Conservation (phyloP, 306 rosid genomes). For the Quercus cerris region DNA sequence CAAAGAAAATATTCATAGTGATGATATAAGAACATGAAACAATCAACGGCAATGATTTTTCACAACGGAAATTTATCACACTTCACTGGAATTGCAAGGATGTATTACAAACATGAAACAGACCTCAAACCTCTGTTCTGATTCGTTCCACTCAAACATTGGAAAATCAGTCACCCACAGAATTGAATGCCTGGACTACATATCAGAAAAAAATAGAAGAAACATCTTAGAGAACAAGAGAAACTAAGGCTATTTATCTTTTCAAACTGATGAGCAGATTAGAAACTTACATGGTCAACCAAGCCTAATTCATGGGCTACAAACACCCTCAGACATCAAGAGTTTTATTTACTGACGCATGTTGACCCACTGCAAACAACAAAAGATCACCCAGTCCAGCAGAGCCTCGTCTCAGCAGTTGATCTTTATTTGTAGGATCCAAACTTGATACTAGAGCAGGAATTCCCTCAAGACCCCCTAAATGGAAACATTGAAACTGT, state of each 20-base stretch:
- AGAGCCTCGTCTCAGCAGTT: constrained; percentile 54
- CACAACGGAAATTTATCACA: background rate
- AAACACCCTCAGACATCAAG: constrained; percentile 71
- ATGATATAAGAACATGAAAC: background rate
- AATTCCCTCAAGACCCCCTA: constrained; percentile 82
- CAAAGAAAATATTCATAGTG: background rate
- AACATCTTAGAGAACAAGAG: constrained; percentile 21
- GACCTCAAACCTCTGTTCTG: constrained; percentile 92
- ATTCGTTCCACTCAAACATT: constrained; percentile 97
- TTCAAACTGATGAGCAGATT: background rate
- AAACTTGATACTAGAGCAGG: constrained; percentile 72
- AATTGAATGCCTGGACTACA: constrained; percentile 80
- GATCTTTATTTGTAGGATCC: constrained; percentile 52
- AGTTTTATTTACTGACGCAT: constrained; percentile 63
- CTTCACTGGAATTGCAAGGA: background rate
- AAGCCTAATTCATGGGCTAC: constrained; percentile 72
- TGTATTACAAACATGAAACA: constrained; percentile 21
- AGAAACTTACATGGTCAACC: constrained; percentile 68
- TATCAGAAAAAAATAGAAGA: constrained; percentile 20
- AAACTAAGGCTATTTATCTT: background rate
- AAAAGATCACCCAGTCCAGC: constrained; percentile 68
- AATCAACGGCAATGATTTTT: background rate
- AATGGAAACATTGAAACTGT: constrained; percentile 23
- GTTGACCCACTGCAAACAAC: constrained; percentile 77
- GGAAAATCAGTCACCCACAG: constrained; percentile 97